Base-by-base conservation (phyloP, 2,329 filamentous ascomycete species). In the Trichoderma sp. region DNA sequence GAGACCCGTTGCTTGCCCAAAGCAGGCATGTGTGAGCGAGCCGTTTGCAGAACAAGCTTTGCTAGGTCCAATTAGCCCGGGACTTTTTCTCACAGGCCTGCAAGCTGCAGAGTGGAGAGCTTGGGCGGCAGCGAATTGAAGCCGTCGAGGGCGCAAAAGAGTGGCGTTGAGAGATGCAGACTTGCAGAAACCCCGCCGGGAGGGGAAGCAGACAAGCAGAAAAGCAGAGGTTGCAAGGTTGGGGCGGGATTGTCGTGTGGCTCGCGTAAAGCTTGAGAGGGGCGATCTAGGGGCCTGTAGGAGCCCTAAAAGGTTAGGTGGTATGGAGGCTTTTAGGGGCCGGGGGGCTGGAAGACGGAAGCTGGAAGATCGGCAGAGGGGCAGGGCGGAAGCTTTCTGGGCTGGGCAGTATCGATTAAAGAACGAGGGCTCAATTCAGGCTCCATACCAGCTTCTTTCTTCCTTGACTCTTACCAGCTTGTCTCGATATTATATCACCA, bases 1-100 rank as follows among this genome's bases (percentile, higher is more conserved):
- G 30, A 3, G 18, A 12, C 28, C 28, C 30, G 24, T 26, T 14
- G 21, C 51, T 21, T 53, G 21, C 6, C 62, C 43, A 32, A 65
- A 65, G 11, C 9, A 21, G 62, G 62, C 43, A 65, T 57, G 64
- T 67, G 18, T 26, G 64, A 67, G 64, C 64, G 64, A 67, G 64
- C 64, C 32, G 57, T 69, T 69, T 69, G 66, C 66, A 61, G 66
- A 61, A 51, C 66, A 69, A 62, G 66, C 66, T 69, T 34, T 61
- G 57, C 56, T 69, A 61, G 66, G 2, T 0, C 36, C 56, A 61
- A 32, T 60, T 69, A 61, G 66, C 36, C 24, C 56, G 30, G 56
- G 53, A 7, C 58, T 57, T 61, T 68, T 69, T 61, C 18, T 32
- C 12, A 12, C 8, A 2, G 32, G 47, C 26, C 39, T 34, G 62